Evolutionary conservation across 2,329 filamentous ascomycete species (phyloP), one percentile per base, ranked within the genome.

Genomic region (Beauveria scarabaeidicola): DNA sequence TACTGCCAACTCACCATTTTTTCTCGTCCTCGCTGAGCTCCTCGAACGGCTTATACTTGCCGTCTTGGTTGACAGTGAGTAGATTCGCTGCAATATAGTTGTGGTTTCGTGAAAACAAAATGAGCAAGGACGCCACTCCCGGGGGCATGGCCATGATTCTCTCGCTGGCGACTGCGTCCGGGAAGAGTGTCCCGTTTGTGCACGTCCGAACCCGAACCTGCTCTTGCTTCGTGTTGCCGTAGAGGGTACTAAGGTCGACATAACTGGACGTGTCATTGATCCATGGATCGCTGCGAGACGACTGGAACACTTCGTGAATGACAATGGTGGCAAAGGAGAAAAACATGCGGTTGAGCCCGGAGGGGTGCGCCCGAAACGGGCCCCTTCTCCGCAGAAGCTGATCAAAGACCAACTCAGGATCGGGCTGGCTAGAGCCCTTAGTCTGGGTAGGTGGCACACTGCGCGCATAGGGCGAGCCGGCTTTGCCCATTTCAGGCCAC

Each of bases 211-310:
- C 78, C 6, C 63, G 62, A 60, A 78, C 73, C 63, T 82, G 79
- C 63, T 82, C 78, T 1, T 69, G 66, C 63, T 77, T 74, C 57
- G 77, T 79, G 61, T 77, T 79, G 9, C 80, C 80, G 61, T 83
- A 83, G n/a, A 83, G 67, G 7, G 80, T 62, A 9, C 32, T 68
- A 3, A 78, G 69, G 61, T 78, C 75, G 23, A 77, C 65, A 62
- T 77, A 77, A 1, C 75, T 77, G 1, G 74, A 76, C 2, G 70
- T 74, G 52, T 72, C 40, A 41, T 63, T 64, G 6, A 64, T 38
- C 3, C 52, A 54, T 9, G 57, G 47, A 21, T 67, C 3, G 63
- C 67, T 55, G 67, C 70, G 62, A 67, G 70, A 48, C 6, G 64
- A 76, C 47, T 73, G 69, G 63, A 77, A 78, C 51, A 77, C 69